These are phyloP conservation scores for Clarireedia monteithiana DNA, from an alignment of 2,329 filamentous ascomycete genomes.

Conservation along the genomic window DNA sequence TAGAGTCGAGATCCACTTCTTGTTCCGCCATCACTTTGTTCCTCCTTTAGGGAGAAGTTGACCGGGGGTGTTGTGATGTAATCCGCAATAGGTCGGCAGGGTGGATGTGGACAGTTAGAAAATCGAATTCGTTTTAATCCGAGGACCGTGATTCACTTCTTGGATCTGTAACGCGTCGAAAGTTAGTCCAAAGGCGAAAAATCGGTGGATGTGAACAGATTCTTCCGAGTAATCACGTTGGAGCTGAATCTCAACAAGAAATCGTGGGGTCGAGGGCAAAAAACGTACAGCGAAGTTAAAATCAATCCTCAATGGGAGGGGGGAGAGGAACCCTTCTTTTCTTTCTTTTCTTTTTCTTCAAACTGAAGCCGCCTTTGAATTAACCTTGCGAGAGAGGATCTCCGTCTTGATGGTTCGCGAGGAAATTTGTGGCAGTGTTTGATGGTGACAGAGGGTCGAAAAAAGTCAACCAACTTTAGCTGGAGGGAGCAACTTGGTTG, in stretches of 20 bases:
- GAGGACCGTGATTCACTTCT: slow-evolving; percentile 5
- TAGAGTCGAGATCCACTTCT: slow-evolving; percentile 97
- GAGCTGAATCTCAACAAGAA: slow-evolving; percentile 6
- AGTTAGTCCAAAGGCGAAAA: background rate
- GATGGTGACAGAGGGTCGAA: background rate
- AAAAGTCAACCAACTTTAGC: background rate
- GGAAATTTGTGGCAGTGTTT: background rate
- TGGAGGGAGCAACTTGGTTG: background rate
- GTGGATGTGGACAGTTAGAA: background rate
- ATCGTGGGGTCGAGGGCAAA: background rate
- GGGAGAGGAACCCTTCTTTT: too few relatives aligned
- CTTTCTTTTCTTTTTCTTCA: background rate
- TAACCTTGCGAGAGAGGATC: background rate
- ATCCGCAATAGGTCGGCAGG: slow-evolving; percentile 22
- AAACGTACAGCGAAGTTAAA: slow-evolving; percentile 7
- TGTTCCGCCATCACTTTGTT: slow-evolving; percentile 60
- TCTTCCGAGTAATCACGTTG: background rate
- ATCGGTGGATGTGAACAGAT: background rate
- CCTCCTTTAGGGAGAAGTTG: slow-evolving; percentile 27
- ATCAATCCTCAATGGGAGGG: slow-evolving; percentile 4
- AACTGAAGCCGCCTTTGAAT: background rate
- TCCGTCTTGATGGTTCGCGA: background rate
- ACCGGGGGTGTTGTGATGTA: slow-evolving; percentile 22
- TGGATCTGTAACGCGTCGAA: background rate
- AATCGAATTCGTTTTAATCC: background rate